Conservation (phyloP, 148 eudicot species). For the Gaultheria prostrata region DNA sequence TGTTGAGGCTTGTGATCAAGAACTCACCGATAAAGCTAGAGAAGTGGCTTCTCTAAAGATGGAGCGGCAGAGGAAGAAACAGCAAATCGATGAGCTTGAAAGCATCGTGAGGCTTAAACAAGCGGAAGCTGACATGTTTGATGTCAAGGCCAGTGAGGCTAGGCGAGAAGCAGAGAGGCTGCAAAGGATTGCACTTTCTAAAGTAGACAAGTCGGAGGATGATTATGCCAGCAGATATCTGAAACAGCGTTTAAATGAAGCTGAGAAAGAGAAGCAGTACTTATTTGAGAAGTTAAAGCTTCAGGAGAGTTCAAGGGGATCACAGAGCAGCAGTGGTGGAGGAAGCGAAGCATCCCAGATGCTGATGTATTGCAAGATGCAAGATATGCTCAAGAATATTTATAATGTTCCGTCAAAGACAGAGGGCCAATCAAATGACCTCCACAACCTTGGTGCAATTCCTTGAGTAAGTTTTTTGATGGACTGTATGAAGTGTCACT, state of each 20-base stretch:
- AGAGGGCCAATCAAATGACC: conserved; percentile 11
- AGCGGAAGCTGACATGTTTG: conserved; percentile 77
- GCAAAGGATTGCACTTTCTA: conserved; percentile 49
- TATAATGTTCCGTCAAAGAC: not conserved
- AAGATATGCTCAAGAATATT: conserved; percentile 7
- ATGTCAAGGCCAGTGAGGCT: conserved; percentile 65
- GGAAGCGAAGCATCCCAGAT: conserved; percentile 37
- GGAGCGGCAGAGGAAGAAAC: conserved; percentile 61
- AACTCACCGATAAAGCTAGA: conserved; percentile 57
- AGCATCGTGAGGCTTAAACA: conserved; percentile 60
- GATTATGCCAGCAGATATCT: conserved; percentile 62
- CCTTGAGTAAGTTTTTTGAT: conserved; percentile 2
- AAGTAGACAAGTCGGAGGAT: conserved; percentile 58
- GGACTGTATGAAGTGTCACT: not conserved
- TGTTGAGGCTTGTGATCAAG: conserved; percentile 62
- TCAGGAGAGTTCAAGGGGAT: conserved; percentile 52
- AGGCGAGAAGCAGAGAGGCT: conserved; percentile 64
- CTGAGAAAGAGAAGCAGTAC: conserved; percentile 70
- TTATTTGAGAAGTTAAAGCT: conserved; percentile 56
- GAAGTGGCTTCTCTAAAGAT: conserved; percentile 51
- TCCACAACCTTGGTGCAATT: conserved; percentile 4
- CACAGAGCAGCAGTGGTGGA: conserved; percentile 36
- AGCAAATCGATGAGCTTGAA: conserved; percentile 65
- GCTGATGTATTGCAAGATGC: conserved; percentile 34
- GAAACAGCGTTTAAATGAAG: conserved; percentile 52